These are phyloP conservation scores for Acanthamoeba sp. DNA, from an alignment of 208 protist species.

Conservation along the genomic window DNA sequence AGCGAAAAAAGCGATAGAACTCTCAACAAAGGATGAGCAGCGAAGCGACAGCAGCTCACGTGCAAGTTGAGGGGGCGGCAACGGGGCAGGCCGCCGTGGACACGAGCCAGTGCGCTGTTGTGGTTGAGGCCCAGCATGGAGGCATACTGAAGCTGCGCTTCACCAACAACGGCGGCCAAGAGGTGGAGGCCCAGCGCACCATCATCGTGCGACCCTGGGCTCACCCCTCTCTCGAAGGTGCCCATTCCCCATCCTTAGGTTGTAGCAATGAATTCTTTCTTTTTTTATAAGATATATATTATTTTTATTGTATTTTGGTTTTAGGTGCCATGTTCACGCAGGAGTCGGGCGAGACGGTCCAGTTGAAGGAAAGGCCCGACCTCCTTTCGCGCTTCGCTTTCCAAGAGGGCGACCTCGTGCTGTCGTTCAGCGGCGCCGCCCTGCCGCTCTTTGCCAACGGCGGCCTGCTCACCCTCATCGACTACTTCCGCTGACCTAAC, in stretches of 20 bases:
- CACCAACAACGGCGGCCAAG: neutral
- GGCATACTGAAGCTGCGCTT: slow-evolving; percentile 24
- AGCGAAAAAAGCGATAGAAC: neutral
- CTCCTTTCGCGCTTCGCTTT: neutral
- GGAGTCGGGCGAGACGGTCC: neutral
- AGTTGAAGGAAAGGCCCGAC: neutral
- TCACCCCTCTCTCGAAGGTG: neutral
- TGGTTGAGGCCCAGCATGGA: neutral
- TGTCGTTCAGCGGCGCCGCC: neutral
- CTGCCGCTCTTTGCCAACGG: neutral
- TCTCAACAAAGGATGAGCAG: neutral
- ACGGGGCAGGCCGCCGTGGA: neutral
- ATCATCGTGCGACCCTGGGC: neutral
- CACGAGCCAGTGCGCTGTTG: neutral
- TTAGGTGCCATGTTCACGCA: neutral
- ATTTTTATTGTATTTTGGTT: no score
- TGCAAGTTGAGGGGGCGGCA: neutral
- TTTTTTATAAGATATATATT: no score
- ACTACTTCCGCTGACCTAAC: neutral
- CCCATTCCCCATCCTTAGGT: neutral
- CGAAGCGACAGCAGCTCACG: neutral
- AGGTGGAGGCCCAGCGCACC: neutral
- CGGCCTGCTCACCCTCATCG: neutral
- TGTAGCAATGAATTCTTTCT: neutral
- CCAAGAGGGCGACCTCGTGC: neutral